Conservation (phyloP, 2,329 filamentous ascomycete species). For the Talaromyces albobiverticillius region DNA sequence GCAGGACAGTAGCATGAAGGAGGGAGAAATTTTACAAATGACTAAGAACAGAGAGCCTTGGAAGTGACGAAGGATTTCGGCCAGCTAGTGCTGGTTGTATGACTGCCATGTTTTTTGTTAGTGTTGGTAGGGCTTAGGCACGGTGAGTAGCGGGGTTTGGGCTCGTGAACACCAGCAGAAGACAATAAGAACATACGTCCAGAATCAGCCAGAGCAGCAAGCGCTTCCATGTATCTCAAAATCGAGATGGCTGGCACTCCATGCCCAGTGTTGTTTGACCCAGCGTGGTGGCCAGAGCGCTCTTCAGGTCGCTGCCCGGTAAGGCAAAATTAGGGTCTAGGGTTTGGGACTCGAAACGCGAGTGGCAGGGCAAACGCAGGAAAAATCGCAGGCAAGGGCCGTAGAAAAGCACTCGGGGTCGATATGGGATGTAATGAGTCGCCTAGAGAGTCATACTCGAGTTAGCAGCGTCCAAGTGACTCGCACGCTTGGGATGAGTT, state of each 20-base stretch:
- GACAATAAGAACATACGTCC: slow-evolving; percentile 2
- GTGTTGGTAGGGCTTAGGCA: neutral
- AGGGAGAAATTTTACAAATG: neutral
- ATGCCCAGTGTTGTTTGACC: neutral
- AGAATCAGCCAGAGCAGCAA: neutral
- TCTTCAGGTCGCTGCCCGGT: neutral
- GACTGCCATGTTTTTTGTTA: neutral
- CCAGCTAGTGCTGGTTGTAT: neutral
- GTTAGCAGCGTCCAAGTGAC: neutral
- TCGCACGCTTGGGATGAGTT: neutral
- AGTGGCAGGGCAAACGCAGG: neutral
- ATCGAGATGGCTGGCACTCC: neutral
- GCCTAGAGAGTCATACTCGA: neutral
- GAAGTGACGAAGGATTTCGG: neutral
- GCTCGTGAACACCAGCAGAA: slow-evolving; percentile 7
- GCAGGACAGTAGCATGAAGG: neutral
- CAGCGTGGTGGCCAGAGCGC: neutral
- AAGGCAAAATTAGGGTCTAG: slow-evolving; percentile 14
- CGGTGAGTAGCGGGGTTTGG: slow-evolving; percentile 6
- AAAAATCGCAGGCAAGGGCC: neutral
- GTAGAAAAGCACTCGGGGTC: neutral
- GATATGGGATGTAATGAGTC: neutral
- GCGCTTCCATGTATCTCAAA: slow-evolving; percentile 8
- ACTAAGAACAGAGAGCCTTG: neutral
- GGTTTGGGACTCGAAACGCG: slow-evolving; percentile 8